Base-by-base conservation (phyloP, 441 rosid species). In the Pelargonium fulgidum region DNA sequence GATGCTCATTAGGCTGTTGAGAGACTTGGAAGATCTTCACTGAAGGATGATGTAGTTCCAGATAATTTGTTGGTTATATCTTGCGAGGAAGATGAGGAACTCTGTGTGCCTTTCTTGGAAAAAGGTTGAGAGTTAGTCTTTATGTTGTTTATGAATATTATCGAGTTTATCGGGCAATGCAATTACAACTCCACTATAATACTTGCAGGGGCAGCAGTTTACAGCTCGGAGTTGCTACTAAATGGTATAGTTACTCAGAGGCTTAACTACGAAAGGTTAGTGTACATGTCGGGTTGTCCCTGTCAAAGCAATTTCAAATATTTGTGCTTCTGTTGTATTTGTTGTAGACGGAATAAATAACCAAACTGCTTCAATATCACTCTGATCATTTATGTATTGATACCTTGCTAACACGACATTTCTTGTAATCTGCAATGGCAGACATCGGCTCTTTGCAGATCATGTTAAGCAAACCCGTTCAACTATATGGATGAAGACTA, bases 401-500 rank as follows among this genome's bases (percentile, higher is more conserved):
- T 33, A 33, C 39, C 39, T 6, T 14, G 29, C 66, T 72, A 50
- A 81, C 64, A 73, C 22, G 36, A 29, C 36, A 29, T 12, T 47
- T 11, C 3, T 11, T 66, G 29, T 29, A 14, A 19, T 72, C 44
- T 66, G 48, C 68, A 13, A 36, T 70, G 62, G 71, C 91, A 92
- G 98, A 95, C 83, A 95, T 78, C 80, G 76, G 16, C 87, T 92
- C 68, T 92, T 90, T 65, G 67, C 74, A 16, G 97, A 92, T 24
- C 76, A 82, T 73, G 91, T 90, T 63, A 89, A 80, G 81, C 85
- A 78, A 75, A 90, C 96, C 2, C 85, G 97, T 20, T 86, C 94
- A 7, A 85, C 91, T 0, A 54, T 77, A 33, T 83, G 88, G 88
- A 68, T 83, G 42, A 86, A 73, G 39, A 33, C 39, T 70, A 80